Evolutionary conservation across 768 basidiomycete genomes (phyloP).

Genomic region (Suillus paluster): DNA sequence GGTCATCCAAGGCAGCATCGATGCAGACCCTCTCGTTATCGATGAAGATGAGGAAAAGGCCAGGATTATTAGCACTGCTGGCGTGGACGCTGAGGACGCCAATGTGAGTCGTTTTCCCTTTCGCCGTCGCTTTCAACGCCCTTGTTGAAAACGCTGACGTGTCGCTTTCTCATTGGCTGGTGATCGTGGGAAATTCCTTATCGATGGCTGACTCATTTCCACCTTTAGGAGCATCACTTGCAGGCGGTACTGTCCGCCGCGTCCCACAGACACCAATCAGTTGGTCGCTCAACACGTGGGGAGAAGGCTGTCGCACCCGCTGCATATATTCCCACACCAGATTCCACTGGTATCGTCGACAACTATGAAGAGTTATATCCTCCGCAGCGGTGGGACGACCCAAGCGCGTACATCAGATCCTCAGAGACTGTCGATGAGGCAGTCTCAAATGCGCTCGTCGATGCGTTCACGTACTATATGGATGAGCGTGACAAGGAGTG

Average conservation of each 20-base stretch:
- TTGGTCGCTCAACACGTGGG: slow-evolving; percentile 40
- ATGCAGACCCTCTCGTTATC: slow-evolving; percentile 77
- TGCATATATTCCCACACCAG: slow-evolving; percentile 92
- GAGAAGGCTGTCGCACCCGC: slow-evolving; percentile 47
- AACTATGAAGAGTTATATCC: slow-evolving; percentile 84
- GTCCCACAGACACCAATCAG: slow-evolving; percentile 49
- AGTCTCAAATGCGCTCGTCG: slow-evolving; percentile 58
- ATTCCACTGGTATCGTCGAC: slow-evolving; percentile 78
- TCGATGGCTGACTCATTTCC: slow-evolving; percentile 57
- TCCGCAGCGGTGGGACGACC: slow-evolving; percentile 71
- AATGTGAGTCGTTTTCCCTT: slow-evolving; percentile 69
- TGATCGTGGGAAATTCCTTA: slow-evolving; percentile 47
- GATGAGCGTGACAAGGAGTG: slow-evolving; percentile 96
- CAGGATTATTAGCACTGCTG: slow-evolving; percentile 78
- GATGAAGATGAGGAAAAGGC: slow-evolving; percentile 90
- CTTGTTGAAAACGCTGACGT: slow-evolving; percentile 49
- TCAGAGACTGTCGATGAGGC: slow-evolving; percentile 88
- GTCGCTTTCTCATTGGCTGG: slow-evolving; percentile 52
- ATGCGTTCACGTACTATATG: slow-evolving; percentile 89
- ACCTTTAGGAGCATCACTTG: slow-evolving; percentile 57
- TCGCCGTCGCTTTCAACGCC: slow-evolving; percentile 39
- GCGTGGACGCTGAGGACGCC: slow-evolving; percentile 92
- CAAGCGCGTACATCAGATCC: slow-evolving; percentile 75
- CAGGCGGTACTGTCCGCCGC: slow-evolving; percentile 62
- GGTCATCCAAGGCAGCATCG: slow-evolving; percentile 81